Base-by-base conservation (phyloP, 2,329 filamentous ascomycete species). In the Hypoxylon sp. region DNA sequence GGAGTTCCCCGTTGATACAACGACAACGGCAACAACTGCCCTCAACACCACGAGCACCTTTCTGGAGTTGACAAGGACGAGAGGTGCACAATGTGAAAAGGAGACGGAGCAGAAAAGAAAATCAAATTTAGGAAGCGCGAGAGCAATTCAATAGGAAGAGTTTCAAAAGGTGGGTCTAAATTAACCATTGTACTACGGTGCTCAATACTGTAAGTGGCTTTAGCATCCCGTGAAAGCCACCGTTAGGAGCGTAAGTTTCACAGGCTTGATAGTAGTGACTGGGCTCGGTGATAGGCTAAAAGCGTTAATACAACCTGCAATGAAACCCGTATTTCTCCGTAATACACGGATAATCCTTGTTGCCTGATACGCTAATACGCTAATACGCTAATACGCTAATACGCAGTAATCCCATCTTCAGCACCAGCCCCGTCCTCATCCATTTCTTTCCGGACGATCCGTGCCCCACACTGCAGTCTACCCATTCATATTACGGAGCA, bases 401-500 rank as follows among this genome's bases (percentile, higher is more conserved):
- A 39, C 34, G 34, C 34, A 25, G 50, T 37, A 27, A 61, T 52
- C 51, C 25, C 19, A 46, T 29, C 19, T 41, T 37, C 21, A 41
- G 14, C 46, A 43, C 48, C 39, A 61, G 29, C 14, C 39, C 21
- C 46, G 19, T 19, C 47, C 25, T 47, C 46, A 19, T n/a, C 46
- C 32, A 45, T 30, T 47, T 54, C 54, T 48, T 66, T 69, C 67
- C 67, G 67, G 54, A n/a, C 37, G 63, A 69, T 69, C 67, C 67
- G 67, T 54, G 58, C 56, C 53, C 66, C 63, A 65, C 54, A 60
- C 41, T 56, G 23, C 39, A 47, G 46, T 47, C 47, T 61, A 46
- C 45, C 25, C 50, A 50, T 32, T 47, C 50, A 50, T 32, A 47
- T 65, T 50, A 59, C 50, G 53, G 53, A 53, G 39, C 48, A 52